Base-by-base conservation (phyloP, 2,329 filamentous ascomycete species). In the Clonostachys byssicola region DNA sequence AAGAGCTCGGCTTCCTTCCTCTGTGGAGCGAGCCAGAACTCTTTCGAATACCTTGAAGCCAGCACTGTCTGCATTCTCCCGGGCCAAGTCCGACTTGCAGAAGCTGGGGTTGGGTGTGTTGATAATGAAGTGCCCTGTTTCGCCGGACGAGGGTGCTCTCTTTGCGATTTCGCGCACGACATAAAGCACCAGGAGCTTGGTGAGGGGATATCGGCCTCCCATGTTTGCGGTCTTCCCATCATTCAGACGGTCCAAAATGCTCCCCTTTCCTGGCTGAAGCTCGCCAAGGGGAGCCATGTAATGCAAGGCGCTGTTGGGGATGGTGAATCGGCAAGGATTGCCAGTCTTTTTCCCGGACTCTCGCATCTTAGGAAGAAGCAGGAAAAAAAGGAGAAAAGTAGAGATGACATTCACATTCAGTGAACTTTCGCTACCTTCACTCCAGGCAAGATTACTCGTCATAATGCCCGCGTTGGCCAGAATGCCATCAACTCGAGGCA, bases 371-470 rank as follows among this genome's bases (percentile, higher is more conserved):
- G 60, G 58, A 0, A 61, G 38, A 0, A 62, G 48, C 0, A 61
- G 47, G 0, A 58, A 45, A 10, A 47, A 50, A 0, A 62, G 43
- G 0, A 63, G 47, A 12, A 57, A 52, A 0, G 58, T 60, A 1
- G 23, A 30, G 23, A 30, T 30, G 23, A 30, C 23, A 30, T 30
- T 30, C 18, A 62, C 17, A 0, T 66, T 73, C 49, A 83, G 57
- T 1, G 66, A 74, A 20, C 55, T 64, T 55, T 83, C 80, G 36
- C 75, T 69, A 3, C 67, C 73, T 44, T 77, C 74, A 0, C 58
- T 64, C 1, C 56, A 40, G 0, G 52, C 36, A 48, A 68, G 78
- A 0, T 63, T 54, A 2, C 14, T 33, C 0, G 64, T 66, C 1
- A 62, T 63, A 5, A 81, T 53, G 2, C 73, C 64, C 3, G 66